Evolutionary conservation across 805 yeast species (phyloP), one percentile per base, ranked within the genome.

Genomic region (Naumovozyma castellii): DNA sequence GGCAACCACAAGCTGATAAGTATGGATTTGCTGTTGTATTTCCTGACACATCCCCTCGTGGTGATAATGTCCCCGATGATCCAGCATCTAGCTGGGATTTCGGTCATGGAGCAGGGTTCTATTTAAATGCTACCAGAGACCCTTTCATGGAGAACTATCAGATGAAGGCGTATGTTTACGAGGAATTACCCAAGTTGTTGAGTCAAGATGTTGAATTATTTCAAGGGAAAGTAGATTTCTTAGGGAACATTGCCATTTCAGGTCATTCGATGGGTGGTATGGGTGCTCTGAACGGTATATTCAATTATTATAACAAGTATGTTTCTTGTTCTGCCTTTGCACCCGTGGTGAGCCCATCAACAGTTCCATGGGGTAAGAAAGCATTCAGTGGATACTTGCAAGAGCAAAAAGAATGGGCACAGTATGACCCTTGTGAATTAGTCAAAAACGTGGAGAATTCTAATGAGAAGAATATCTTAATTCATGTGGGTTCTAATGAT

Each of bases 241-340:
- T 51, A 18, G 58, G 64, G 31, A 79, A 73, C 32, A 71, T 78
- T 38, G 74, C 90, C 16, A 76, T 90, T 48, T 78, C 92, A n/a
- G 98, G 98, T 34, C 97, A 92, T 61, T 92, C 98, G 1, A 92
- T 92, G 97, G 98, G 98, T 37, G 98, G 98, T 1, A 85, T 75
- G 58, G 98, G 97, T 42, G 94, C 98, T 0, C 63, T 90, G 44
- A 66, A 81, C 44, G 67, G 78, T n/a, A 77, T 63, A 49, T 64
- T 90, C 43, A 74, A 71, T 46, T 76, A 82, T 58, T 84, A 88
- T 1, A 42, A 44, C 18, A 46, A 46, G 15, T 90, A 82, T 68
- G 75, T 75, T 57, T 78, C 92, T 1, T 22, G 27, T 22, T 75
- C 85, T 43, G 97, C 96, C 0, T 90, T 90, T 65, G 75, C 97